Base-by-base conservation (phyloP, 345 rosid species). In the Sonneratia caseolaris region DNA sequence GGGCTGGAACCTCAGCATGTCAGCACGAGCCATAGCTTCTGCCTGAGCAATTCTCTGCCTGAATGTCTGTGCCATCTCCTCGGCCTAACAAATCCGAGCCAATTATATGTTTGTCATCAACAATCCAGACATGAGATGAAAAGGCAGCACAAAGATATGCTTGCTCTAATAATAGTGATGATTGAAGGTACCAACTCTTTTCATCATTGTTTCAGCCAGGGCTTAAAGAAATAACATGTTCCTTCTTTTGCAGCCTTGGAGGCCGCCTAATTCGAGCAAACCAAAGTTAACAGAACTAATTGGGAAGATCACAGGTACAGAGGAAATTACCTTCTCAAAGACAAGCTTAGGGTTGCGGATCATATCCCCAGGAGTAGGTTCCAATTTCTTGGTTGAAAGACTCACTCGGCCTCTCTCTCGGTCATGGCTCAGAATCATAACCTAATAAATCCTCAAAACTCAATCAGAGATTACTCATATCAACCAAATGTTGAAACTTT, bases 281-380 rank as follows among this genome's bases (percentile, higher is more conserved):
- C 45, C 2, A 42, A 42, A 42, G 45, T 1, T 4, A 42, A 42
- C 45, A 42, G 18, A 48, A 48, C 55, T 48, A 11, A 48, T 3
- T 42, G 45, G 21, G 5, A 36, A 64, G 21, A 2, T 64, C 13
- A 61, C 0, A 36, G 32, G 68, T 7, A 10, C 1, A 32, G 37
- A 65, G 38, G 37, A 51, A 48, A 49, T 77, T 81, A 95, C 99
- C 99, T 95, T 95, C 84, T 95, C 99, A 59, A 95, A 91, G 64
- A 95, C 97, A 81, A 92, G 97, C 74, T 85, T 90, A 66, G 99
- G 99, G 75, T 95, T 95, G 79, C 97, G 92, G 75, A 92, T 86
- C 99, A 95, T 95, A 79, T 95, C 97, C 61, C 97, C 97, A 0
- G 99, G 99, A 70, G 99, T 95, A 21, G 99, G 99, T 76, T 95